These are phyloP conservation scores for Alternaria arborescens DNA, from an alignment of 2,329 filamentous ascomycete genomes.

Conservation along the genomic window DNA sequence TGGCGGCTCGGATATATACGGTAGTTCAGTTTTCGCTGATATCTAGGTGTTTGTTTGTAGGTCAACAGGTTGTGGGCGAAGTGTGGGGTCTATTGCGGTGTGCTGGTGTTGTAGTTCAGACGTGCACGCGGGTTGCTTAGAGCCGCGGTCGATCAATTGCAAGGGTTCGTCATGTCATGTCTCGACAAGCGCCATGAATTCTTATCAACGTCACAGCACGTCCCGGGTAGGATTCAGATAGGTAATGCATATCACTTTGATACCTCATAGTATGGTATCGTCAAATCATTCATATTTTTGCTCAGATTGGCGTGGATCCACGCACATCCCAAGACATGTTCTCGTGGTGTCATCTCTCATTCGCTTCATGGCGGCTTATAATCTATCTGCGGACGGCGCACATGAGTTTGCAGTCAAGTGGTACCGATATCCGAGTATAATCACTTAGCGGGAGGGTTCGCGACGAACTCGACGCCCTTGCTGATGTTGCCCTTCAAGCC, in stretches of 20 bases:
- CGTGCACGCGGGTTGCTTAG: conserved; percentile 6
- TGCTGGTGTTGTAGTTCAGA: conserved; percentile 10
- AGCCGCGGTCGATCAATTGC: conserved; percentile 22
- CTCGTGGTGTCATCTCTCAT: conserved; percentile 26
- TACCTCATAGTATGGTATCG: not conserved
- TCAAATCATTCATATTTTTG: conserved; percentile 9
- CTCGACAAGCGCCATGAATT: conserved; percentile 8
- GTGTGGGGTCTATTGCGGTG: conserved; percentile 2
- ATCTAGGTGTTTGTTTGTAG: not conserved
- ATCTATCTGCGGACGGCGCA: conserved; percentile 25
- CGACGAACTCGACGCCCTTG: conserved; percentile 90
- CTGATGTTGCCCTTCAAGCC: conserved; percentile 91
- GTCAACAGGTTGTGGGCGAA: not conserved
- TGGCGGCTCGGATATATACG: not conserved
- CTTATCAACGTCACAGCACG: not conserved
- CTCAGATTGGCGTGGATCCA: conserved; percentile 12
- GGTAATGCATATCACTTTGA: not conserved
- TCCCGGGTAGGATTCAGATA: not conserved
- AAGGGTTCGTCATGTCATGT: conserved; percentile 22
- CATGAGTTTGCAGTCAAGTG: conserved; percentile 9
- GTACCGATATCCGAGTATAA: conserved; percentile 10
- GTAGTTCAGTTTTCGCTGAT: not conserved
- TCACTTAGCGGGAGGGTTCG: conserved; percentile 72
- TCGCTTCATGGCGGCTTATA: conserved; percentile 22
- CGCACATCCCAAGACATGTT: conserved; percentile 18